phyloP scores from a whole-genome alignment of 2,329 filamentous ascomycete genomes.

The Colletotrichum sp. region DNA sequence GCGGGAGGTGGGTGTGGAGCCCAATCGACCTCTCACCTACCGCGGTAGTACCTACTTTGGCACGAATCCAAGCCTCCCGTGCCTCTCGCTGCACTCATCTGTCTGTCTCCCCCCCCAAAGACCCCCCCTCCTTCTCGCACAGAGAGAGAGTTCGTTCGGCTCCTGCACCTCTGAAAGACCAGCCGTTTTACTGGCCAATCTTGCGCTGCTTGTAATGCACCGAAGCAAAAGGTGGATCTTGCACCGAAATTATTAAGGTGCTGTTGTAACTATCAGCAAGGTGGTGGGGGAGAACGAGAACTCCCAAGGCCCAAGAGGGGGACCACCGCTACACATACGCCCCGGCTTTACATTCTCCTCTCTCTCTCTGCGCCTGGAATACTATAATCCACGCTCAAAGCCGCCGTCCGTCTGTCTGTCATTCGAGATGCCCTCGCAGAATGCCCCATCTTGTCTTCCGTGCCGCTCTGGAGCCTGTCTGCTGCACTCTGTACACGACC shows the following conservation, averaged over 20 bases:
- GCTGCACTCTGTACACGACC: not conserved
- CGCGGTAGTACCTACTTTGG: not conserved
- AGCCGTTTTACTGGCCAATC: slow-evolving; percentile 8
- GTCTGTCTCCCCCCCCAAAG: not conserved
- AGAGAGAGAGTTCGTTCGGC: not conserved
- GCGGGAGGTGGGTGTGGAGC: slow-evolving; percentile 18
- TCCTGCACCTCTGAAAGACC: not conserved
- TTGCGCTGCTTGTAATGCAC: not conserved
- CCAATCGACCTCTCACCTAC: not conserved
- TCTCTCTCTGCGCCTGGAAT: not conserved
- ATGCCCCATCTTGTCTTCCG: not conserved
- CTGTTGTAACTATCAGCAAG: not conserved
- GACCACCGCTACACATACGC: not conserved
- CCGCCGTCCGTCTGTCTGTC: not conserved
- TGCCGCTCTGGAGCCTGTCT: not conserved
- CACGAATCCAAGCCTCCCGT: not conserved
- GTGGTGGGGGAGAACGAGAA: not conserved
- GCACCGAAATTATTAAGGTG: slow-evolving; percentile 19
- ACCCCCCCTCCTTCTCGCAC: not conserved
- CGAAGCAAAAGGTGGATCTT: slow-evolving; percentile 20
- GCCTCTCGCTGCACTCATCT: not conserved
- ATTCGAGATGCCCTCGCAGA: not conserved
- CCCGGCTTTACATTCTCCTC: not conserved
- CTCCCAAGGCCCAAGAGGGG: not conserved
- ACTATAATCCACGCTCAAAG: not conserved